Evolutionary conservation across 106 monocot species (phyloP).

Genomic region (Platanthera zijinensis): DNA sequence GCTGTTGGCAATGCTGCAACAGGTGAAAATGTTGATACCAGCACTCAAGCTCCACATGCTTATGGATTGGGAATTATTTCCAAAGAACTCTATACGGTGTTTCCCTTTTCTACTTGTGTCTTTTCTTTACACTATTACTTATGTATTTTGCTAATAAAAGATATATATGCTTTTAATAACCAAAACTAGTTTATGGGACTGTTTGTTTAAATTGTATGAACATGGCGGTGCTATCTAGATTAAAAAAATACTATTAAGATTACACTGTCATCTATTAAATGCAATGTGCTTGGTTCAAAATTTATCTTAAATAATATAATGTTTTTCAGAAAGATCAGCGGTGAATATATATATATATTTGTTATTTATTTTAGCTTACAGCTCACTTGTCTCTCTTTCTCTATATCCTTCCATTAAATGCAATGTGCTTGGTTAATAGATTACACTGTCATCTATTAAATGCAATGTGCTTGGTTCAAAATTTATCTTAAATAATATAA

Average conservation of each 20-base stretch:
- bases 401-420: too few relatives aligned
- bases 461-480: neutral
- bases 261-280: too few relatives aligned
- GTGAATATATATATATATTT: too few relatives aligned
- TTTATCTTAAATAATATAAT: neutral
- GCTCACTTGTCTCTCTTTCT: too few relatives aligned
- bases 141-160: neutral
- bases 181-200: neutral
- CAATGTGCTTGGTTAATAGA: too few relatives aligned
- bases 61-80: conserved; percentile 10
- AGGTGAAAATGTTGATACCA: conserved; percentile 1
- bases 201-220: too few relatives aligned
- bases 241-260: too few relatives aligned
- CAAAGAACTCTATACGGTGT: neutral
- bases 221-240: too few relatives aligned
- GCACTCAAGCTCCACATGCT: neutral
- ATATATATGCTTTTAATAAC: neutral
- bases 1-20: conserved; percentile 1
- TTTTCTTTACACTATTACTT: neutral
- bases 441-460: too few relatives aligned
- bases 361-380: too few relatives aligned
- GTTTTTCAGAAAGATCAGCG: too few relatives aligned
- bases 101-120: neutral
- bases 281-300: neutral
- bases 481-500: neutral